Evolutionary conservation across 2,329 filamentous ascomycete species (phyloP), one percentile per base, ranked within the genome.

Genomic region (Lasiodiplodia sp.): DNA sequence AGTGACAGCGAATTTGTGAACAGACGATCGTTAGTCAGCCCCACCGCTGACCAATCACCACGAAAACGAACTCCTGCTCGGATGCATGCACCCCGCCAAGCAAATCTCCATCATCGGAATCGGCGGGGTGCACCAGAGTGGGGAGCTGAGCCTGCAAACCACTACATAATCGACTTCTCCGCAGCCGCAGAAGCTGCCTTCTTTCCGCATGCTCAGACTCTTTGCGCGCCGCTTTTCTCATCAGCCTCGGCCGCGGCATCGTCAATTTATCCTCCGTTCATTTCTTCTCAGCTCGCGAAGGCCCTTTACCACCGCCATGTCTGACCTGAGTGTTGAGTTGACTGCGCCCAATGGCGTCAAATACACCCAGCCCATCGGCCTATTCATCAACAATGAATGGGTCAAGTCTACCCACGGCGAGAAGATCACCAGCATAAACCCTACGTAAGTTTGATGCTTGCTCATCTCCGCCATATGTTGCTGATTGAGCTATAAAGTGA

Each of bases 381-480:
- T 95, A 10, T 94, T 94, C 80, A 93, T 94, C 82, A 91, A 92
- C 83, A 93, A 94, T 72, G 90, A 93, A 77, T 94, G 92, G 78
- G 89, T 93, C 66, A 84, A 88, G 74, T 88, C 89, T 68, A 88
- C 86, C 77, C 86, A 86, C 16, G 89, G 86, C 55, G 84, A 89
- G 75, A 92, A 86, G 72, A 85, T 94, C 66, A 82, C 85, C 16
- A 86, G 87, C 21, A 86, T 93, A 74, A 93, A 93, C 76, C 92
- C 92, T 56, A 86, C 86, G 89, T 92, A 82, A 71, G 84, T 62
- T 18, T 10, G 23, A 21, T 40, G 4, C 12, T 10, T 21, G 18
- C 2, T 18, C 44, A 8, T 6, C 37, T 38, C 21, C 28, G 62
- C 51, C 8, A 67, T 55, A 14, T 55, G 67, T 64, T 23, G 4